Base-by-base conservation (phyloP, 1,284 basidiomycete species). In the Sparassis latifolia region DNA sequence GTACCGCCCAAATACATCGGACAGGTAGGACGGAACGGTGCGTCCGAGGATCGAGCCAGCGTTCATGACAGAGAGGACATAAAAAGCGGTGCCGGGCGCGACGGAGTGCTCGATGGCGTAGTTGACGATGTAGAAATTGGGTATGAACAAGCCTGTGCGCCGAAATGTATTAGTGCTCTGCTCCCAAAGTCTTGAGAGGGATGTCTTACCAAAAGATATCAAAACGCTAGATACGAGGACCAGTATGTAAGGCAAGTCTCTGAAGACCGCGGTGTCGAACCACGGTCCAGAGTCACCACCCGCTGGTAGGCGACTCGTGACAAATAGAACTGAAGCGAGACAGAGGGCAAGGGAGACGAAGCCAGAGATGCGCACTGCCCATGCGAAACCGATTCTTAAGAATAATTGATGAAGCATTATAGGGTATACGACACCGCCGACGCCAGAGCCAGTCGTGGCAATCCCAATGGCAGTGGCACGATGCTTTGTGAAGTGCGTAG, bases 401-500 rank as follows among this genome's bases (percentile, higher is more conserved):
- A 86, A 84, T 10, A 86, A 74, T 29, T 68, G 69, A 53, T 79
- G 78, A 30, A 86, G 71, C 67, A 85, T 71, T 50, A 87, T 77
- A 0, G 85, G 83, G 56, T 79, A 86, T 6, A 85, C 67, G 3
- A 86, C 79, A 5, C 85, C 85, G 29, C 65, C 64, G 10, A 63
- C 56, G 33, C 65, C 63, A 5, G 66, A 66, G 7, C 67, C 67
- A 3, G 67, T 58, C 20, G 62, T 72, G 68, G 55, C 66, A 57
- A 65, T 82, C 75, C 68, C 82, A 68, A 42, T 76, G 74, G 30
- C 83, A 70, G 44, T 86, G 67, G 57, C 80, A 74, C 42, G 78
- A 69, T 52, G 84, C 61, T 12, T 80, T 50, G 77, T 78, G 61
- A 73, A 72, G 42, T 85, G 84, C 20, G 81, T 84, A 35, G 47